Evolutionary conservation across 768 basidiomycete genomes (phyloP).

Genomic region (Sarcodon sp.): DNA sequence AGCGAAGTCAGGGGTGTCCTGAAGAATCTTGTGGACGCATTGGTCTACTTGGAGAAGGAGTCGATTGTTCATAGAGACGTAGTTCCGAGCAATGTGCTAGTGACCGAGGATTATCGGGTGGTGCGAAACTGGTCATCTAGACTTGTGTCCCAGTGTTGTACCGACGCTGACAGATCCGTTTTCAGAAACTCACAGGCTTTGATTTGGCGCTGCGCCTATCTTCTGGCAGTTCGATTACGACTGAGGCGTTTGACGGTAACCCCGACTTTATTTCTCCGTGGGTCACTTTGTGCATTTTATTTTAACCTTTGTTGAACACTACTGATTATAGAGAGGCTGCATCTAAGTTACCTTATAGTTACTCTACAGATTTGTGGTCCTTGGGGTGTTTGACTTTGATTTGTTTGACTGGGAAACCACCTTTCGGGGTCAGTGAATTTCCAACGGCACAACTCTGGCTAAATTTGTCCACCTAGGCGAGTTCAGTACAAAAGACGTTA

Average conservation of each 20-base stretch:
- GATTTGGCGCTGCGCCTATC: slow-evolving; percentile 19
- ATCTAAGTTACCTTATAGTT: slow-evolving; percentile 18
- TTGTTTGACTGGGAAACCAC: slow-evolving; percentile 21
- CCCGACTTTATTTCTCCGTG: slow-evolving; percentile 29
- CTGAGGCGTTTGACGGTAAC: slow-evolving; percentile 9
- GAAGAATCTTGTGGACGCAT: slow-evolving; percentile 26
- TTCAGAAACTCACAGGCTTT: slow-evolving; percentile 34
- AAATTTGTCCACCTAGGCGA: slow-evolving; percentile 8
- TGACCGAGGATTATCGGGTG: slow-evolving; percentile 24
- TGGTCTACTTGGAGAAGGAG: slow-evolving; percentile 29
- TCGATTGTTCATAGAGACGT: slow-evolving; percentile 32
- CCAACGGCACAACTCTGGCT: background rate
- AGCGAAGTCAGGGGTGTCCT: slow-evolving; percentile 22
- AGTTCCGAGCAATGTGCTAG: slow-evolving; percentile 22
- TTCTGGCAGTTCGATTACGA: slow-evolving; percentile 9
- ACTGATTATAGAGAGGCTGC: slow-evolving; percentile 24
- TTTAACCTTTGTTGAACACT: too few species aligned
- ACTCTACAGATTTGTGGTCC: slow-evolving; percentile 33
- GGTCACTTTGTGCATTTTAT: slow-evolving; percentile 3
- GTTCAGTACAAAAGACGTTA: background rate
- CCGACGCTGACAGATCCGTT: background rate
- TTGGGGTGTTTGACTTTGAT: slow-evolving; percentile 27
- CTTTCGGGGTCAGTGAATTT: slow-evolving; percentile 19
- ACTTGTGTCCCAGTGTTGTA: background rate
- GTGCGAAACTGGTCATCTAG: slow-evolving; percentile 12